Conservation (phyloP, 2,329 filamentous ascomycete genomes). For the Colletotrichum salicis region DNA sequence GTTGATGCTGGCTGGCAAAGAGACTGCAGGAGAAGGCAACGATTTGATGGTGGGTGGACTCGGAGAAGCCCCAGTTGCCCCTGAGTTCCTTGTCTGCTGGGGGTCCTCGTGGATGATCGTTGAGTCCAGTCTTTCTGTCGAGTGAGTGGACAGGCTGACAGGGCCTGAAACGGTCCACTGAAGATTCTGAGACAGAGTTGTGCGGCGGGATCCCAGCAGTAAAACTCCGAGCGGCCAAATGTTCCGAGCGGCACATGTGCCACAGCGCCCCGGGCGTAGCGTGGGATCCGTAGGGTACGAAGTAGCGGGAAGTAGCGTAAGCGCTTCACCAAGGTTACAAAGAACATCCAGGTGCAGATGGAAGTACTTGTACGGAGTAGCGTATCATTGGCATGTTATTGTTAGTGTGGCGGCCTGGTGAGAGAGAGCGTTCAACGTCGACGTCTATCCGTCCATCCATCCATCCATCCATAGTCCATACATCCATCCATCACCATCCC, state of each 20-base stretch:
- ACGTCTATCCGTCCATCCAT: not conserved
- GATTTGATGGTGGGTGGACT: not conserved
- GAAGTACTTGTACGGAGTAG: no score
- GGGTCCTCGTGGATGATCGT: not conserved
- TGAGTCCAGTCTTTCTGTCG: not conserved
- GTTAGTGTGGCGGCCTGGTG: not conserved
- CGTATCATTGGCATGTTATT: not conserved
- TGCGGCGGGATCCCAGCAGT: conserved; percentile 10
- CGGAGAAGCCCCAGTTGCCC: not conserved
- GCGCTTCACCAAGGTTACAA: no score
- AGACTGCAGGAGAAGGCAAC: no score
- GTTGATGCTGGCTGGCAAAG: not conserved
- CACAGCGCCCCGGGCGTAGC: not conserved
- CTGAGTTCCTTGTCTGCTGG: no score
- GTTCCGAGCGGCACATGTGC: conserved; percentile 17
- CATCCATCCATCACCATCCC: not conserved
- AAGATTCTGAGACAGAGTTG: conserved; percentile 24
- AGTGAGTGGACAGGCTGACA: conserved; percentile 18
- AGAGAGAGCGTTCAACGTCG: not conserved
- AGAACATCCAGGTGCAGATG: no score
- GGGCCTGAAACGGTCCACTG: conserved; percentile 30
- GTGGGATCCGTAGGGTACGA: not conserved
- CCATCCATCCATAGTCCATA: not conserved
- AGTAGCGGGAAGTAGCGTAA: not conserved
- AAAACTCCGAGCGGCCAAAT: conserved; percentile 10